Conservation (phyloP, 192 early-diverging fungal genomes). For the Mortierella antarctica region DNA sequence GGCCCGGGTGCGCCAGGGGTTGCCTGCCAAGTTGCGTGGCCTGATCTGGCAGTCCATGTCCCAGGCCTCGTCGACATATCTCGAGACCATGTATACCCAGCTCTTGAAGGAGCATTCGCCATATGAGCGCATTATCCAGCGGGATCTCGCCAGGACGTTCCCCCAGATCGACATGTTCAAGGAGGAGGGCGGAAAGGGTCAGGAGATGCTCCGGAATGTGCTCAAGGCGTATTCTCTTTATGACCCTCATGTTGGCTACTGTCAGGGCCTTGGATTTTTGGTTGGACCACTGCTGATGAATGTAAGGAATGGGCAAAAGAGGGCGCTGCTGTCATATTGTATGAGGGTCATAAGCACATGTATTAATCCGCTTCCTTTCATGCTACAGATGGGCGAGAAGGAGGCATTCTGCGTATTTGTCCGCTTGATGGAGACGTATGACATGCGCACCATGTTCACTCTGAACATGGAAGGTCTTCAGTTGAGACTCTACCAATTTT, state of each 20-base stretch:
- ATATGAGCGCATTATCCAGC: constrained; percentile 90
- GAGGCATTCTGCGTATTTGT: constrained; percentile 96
- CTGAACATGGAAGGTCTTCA: constrained; percentile 96
- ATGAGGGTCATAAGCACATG: background rate
- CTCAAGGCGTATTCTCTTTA: constrained; percentile 95
- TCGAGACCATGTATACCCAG: constrained; percentile 86
- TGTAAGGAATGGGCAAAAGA: constrained; percentile 58
- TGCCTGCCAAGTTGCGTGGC: constrained; percentile 87
- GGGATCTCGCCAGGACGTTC: constrained; percentile 94
- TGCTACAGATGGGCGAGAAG: constrained; percentile 86
- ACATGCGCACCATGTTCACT: constrained; percentile 93
- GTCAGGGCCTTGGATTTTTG: constrained; percentile 96
- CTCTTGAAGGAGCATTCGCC: constrained; percentile 79
- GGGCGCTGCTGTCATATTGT: background rate
- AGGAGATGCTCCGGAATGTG: constrained; percentile 87
- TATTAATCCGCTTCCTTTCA: background rate
- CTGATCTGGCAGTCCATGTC: constrained; percentile 94
- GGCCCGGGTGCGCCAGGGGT: constrained; percentile 77
- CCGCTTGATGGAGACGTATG: constrained; percentile 94
- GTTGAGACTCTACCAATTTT: constrained; percentile 88
- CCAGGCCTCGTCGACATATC: constrained; percentile 79
- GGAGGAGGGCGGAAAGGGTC: constrained; percentile 84
- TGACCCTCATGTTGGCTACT: constrained; percentile 96
- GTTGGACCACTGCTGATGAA: constrained; percentile 93
- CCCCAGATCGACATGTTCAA: constrained; percentile 89